Conservation (phyloP, 202 grass and related monocot species). For the Musa balbisiana region DNA sequence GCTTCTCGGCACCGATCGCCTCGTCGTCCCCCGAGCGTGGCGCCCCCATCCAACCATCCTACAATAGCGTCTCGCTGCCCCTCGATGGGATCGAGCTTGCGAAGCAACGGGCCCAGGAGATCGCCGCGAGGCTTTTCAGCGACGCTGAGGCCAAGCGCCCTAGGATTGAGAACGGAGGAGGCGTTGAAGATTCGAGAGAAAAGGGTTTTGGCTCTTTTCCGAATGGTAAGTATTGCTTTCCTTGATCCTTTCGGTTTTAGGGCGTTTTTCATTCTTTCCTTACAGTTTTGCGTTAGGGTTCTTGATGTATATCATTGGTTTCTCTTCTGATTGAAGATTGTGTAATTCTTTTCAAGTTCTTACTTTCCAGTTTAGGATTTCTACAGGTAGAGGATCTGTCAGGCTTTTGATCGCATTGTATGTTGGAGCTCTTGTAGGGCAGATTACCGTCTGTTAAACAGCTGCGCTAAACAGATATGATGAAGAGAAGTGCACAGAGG, state of each 20-base stretch:
- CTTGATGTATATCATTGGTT: too few relatives aligned
- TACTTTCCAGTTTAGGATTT: too few relatives aligned
- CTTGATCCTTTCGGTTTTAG: not conserved
- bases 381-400: too few relatives aligned
- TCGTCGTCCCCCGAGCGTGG: conserved; percentile 24
- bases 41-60: conserved; percentile 25
- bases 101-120: conserved; percentile 89
- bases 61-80: conserved; percentile 76
- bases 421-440: too few relatives aligned
- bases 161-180: conserved; percentile 54
- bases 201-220: conserved; percentile 3
- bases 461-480: too few relatives aligned
- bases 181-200: conserved; percentile 25
- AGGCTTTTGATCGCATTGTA: too few relatives aligned
- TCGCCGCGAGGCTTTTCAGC: conserved; percentile 81
- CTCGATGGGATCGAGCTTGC: conserved; percentile 83
- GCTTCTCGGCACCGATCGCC: conserved; percentile 59
- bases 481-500: too few relatives aligned
- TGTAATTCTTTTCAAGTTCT: too few relatives aligned
- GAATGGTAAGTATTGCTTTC: not conserved
- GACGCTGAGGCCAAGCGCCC: conserved; percentile 90
- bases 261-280: not conserved
- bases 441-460: too few relatives aligned
- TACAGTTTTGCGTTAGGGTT: too few relatives aligned
- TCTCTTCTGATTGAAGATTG: too few relatives aligned